A percentile compares a stretch with the other conserved stretches of the same genome.
Evolutionary conservation across 306 rosid genomes (phyloP).

Genomic region (Gillenia trifoliata): DNA sequence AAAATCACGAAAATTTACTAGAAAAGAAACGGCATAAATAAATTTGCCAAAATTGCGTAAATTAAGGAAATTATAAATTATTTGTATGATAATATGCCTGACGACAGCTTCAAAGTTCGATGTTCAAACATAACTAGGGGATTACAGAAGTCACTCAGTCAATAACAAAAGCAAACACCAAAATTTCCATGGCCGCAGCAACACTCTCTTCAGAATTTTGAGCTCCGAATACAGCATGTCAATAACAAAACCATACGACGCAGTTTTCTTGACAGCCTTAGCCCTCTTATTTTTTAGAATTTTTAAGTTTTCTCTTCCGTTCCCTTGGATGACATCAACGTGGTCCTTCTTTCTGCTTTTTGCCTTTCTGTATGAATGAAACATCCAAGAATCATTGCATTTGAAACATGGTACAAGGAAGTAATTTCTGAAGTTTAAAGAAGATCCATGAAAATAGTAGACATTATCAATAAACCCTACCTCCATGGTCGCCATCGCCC

Average conservation of each 20-base stretch:
- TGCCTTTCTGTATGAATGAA: conserved; percentile 44
- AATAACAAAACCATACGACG: background rate
- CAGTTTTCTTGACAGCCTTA: conserved; percentile 16
- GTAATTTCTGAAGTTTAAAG: background rate
- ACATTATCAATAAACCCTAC: conserved; percentile 23
- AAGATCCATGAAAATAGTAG: background rate
- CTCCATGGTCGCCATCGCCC: no score
- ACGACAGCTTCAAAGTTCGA: no score
- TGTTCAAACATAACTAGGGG: background rate
- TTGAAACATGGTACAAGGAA: background rate
- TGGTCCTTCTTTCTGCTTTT: conserved; percentile 48
- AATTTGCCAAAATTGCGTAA: background rate
- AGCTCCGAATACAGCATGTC: background rate
- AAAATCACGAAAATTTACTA: no score
- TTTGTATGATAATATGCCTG: no score
- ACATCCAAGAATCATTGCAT: background rate
- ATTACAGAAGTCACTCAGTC: background rate
- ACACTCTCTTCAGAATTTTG: background rate
- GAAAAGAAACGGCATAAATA: background rate
- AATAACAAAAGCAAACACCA: background rate
- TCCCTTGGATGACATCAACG: conserved; percentile 34
- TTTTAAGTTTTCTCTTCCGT: conserved; percentile 62
- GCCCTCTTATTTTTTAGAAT: conserved; percentile 31
- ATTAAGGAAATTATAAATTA: background rate
- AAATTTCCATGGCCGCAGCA: background rate